These are phyloP conservation scores for Torulaspora indica DNA, from an alignment of 805 yeast species.

Conservation along the genomic window DNA sequence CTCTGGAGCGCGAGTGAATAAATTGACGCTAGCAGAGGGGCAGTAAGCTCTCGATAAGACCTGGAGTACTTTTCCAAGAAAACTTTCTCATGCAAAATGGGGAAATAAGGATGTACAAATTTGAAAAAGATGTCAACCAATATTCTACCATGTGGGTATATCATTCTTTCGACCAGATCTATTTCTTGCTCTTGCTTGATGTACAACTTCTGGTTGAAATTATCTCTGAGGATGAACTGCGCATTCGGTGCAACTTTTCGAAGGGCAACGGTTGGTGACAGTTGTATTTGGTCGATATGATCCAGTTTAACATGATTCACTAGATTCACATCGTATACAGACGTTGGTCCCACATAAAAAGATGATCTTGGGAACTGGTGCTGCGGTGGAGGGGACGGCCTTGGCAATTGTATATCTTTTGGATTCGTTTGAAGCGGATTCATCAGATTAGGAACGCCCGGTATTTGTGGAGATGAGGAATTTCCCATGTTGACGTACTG, in stretches of 20 bases:
- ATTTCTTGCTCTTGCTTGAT: constrained; percentile 68
- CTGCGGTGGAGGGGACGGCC: constrained; percentile 8
- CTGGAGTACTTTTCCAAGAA: constrained; percentile 86
- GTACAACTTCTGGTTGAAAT: constrained; percentile 65
- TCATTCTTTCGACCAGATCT: constrained; percentile 76
- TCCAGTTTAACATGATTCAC: constrained; percentile 60
- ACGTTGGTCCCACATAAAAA: constrained; percentile 83
- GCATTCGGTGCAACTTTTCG: constrained; percentile 74
- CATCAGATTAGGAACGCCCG: constrained; percentile 4
- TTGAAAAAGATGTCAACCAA: constrained; percentile 76
- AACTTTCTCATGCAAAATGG: constrained; percentile 84
- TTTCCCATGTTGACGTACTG: background rate
- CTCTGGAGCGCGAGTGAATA: constrained; percentile 84
- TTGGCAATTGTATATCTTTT: constrained; percentile 2
- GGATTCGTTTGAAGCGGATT: constrained; percentile 7
- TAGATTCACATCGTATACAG: constrained; percentile 70
- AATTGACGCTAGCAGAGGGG: constrained; percentile 86
- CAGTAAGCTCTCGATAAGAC: constrained; percentile 86
- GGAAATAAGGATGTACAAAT: constrained; percentile 85
- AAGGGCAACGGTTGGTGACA: constrained; percentile 60
- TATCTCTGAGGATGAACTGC: constrained; percentile 76
- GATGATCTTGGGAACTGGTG: constrained; percentile 86
- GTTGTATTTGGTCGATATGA: constrained; percentile 74
- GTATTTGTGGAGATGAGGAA: constrained; percentile 3
- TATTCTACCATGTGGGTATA: constrained; percentile 88